Percentiles rank a stretch among this genome's conserved stretches.
Evolutionary conservation across 139 green algal genomes (phyloP).

Genomic region (Micractinium sp.): DNA sequence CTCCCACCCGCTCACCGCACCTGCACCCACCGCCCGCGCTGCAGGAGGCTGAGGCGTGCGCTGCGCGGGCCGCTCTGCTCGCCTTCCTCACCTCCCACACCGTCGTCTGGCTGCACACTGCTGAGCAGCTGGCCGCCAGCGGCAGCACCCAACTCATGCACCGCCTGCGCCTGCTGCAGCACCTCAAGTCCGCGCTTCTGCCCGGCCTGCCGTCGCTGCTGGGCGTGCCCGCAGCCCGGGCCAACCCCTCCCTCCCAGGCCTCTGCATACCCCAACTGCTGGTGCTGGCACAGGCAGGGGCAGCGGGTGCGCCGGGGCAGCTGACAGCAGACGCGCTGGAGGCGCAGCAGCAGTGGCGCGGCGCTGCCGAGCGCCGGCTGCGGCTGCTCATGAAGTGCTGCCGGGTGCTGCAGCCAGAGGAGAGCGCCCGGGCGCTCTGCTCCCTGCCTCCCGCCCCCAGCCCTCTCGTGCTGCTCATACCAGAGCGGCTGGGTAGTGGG

Average conservation of each 20-base stretch:
- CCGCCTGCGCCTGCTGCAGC: constrained; percentile 18
- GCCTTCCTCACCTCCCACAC: constrained; percentile 16
- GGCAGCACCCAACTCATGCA: neutral
- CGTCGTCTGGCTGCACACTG: constrained; percentile 15
- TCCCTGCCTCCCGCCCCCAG: neutral
- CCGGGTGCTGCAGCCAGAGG: constrained; percentile 24
- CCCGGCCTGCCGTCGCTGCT: constrained; percentile 4
- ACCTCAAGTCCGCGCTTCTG: constrained; percentile 17
- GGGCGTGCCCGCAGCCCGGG: neutral
- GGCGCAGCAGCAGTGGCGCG: neutral
- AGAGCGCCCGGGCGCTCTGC: constrained; percentile 14
- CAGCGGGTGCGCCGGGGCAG: neutral
- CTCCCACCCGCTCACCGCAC: too few relatives aligned
- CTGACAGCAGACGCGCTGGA: too few relatives aligned
- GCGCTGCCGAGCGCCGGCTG: neutral
- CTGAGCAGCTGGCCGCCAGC: neutral
- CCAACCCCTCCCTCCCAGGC: neutral
- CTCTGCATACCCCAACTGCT: constrained; percentile 15
- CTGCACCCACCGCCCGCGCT: too few relatives aligned
- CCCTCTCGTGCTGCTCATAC: neutral
- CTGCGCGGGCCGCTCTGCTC: neutral
- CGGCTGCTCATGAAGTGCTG: constrained; percentile 20
- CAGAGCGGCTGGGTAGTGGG: constrained; percentile 3
- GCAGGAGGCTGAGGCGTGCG: neutral
- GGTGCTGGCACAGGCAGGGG: neutral